Evolutionary conservation across 768 basidiomycete species (phyloP).

Genomic region (Tephrocybe rancida): DNA sequence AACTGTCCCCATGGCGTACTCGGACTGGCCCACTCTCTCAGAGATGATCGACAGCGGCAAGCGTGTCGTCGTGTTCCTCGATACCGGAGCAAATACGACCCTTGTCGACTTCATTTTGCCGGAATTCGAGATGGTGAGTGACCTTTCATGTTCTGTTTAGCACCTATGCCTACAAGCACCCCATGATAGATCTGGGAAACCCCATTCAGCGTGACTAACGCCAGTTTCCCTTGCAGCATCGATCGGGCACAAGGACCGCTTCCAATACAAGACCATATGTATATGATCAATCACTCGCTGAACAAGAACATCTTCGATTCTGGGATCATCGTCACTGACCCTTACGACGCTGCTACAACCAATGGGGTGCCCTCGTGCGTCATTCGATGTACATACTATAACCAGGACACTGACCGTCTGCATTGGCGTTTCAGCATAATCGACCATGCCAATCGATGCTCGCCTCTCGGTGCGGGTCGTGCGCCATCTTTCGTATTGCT

Average conservation of each 20-base stretch:
- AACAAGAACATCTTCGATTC: conserved; percentile 39
- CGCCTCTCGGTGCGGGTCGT: conserved; percentile 42
- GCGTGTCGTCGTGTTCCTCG: conserved; percentile 65
- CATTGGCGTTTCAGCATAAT: conserved; percentile 40
- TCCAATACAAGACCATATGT: conserved; percentile 50
- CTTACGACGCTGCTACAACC: conserved; percentile 17
- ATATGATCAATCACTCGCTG: conserved; percentile 61
- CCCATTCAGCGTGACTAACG: conserved; percentile 51
- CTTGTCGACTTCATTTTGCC: conserved; percentile 54
- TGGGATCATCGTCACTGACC: conserved; percentile 42
- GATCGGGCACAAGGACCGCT: conserved; percentile 54
- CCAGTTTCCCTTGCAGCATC: conserved; percentile 54
- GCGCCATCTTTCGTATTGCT: conserved; percentile 56
- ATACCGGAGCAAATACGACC: conserved; percentile 44
- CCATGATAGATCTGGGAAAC: conserved; percentile 56
- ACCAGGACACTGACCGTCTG: neutral
- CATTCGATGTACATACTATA: neutral
- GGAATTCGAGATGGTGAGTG: conserved; percentile 54
- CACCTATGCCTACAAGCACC: neutral
- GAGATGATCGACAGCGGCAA: conserved; percentile 61
- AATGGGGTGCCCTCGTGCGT: conserved; percentile 41
- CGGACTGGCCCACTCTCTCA: conserved; percentile 67
- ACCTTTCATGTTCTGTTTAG: neutral
- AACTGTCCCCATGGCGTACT: conserved; percentile 38
- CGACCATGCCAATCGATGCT: conserved; percentile 44